These are phyloP conservation scores for Phytophthora uliginosa DNA, from an alignment of 352 stramenopile species.

Conservation along the genomic window DNA sequence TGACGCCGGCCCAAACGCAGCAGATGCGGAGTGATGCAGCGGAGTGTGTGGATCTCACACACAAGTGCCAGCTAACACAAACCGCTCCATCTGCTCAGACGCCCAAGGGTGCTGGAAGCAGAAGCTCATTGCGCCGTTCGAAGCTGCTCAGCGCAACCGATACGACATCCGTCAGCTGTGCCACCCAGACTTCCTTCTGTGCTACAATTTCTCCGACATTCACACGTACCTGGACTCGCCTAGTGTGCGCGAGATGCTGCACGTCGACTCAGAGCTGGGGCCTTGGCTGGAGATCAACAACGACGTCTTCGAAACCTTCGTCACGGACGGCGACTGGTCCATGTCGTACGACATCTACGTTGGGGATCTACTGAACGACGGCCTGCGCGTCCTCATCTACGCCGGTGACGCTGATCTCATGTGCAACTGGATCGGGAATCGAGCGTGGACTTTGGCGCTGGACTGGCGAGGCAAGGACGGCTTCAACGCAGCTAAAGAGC, in stretches of 20 bases:
- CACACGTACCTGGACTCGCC: not conserved
- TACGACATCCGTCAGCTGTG: not conserved
- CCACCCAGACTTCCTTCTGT: not conserved
- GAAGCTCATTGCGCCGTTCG: not conserved
- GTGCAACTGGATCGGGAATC: not conserved
- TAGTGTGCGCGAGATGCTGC: not conserved
- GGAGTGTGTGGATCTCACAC: not conserved
- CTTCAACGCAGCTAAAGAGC: constrained; percentile 31
- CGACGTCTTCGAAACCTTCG: not conserved
- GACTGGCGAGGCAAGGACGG: not conserved
- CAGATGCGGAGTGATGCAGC: not conserved
- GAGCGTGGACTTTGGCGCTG: not conserved
- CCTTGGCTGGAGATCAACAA: not conserved
- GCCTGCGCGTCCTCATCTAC: not conserved
- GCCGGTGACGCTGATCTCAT: not conserved
- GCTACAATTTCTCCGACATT: not conserved
- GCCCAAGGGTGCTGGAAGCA: not conserved
- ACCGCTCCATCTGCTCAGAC: not conserved
- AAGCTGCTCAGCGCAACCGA: not conserved
- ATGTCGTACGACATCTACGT: not conserved
- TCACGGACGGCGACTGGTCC: not conserved
- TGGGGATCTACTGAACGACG: not conserved
- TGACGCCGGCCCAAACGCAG: not conserved
- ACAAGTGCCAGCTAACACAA: not conserved
- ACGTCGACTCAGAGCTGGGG: not conserved